Base-by-base conservation (phyloP, 2,329 filamentous ascomycete genomes). In the Aspergillus spinulosporus region DNA sequence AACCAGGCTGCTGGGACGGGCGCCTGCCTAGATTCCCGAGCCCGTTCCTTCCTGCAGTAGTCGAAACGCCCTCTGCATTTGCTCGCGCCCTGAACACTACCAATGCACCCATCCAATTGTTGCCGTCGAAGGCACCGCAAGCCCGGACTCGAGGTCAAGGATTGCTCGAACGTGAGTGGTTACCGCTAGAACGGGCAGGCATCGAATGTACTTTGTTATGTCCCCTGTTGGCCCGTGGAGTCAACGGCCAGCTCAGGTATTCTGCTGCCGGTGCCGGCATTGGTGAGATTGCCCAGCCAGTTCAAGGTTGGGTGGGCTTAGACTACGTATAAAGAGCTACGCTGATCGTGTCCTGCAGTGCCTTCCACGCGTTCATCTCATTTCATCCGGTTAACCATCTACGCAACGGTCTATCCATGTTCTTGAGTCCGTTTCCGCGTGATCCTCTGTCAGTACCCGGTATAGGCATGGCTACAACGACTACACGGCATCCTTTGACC, bases 21-120 rank as follows among this genome's bases (percentile, higher is more conserved):
- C 39, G 49, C 49, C 40, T 52, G 37, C 31, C 28, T 44, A 26
- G 11, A 49, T 21, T 21, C 21, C 21, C 21, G 21, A 21, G 49
- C 44, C 26, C 39, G 39, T 14, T 57, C 54, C 51, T 39, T 49
- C 54, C 54, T 59, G 56, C 56, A 56, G 44, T 40, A 52, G 44
- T 49, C 56, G 47, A 48, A 53, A 55, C 8, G 40, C 7, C 8
- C 28, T 5, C 26, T 56, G 49, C 45, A 43, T 12, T 11, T 55
- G 15, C 29, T 52, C 28, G 36, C 48, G 36, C 52, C 43, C 12
- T n/a, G 48, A 29, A 37, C 37, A 52, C 48, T n/a, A 29, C 15
- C 43, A 56, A 39, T 32, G 47, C 40, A 11, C 21, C n/a, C 36
- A 39, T 48, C 29, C 54, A 48, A 45, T 40, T 47, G 21, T 21